A percentile compares a stretch with the other conserved stretches of the same genome.
These are phyloP conservation scores for Secale cereale DNA, from an alignment of 176 grass and related monocot genomes.

Conservation along the genomic window DNA sequence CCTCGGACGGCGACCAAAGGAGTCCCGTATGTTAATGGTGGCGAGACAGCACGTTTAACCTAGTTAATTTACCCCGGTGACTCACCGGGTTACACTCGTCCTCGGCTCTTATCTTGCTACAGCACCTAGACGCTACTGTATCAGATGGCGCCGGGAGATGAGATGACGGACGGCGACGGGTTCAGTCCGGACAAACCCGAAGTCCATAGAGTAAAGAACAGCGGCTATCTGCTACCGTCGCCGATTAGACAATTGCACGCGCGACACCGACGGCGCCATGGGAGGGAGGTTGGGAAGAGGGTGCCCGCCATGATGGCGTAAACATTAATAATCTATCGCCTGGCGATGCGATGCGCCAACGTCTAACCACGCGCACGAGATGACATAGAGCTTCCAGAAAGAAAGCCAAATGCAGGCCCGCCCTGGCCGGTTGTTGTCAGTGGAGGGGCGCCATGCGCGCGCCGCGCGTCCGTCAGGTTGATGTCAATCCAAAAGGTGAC, in stretches of 20 bases:
- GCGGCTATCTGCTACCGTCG: slow-evolving; percentile 3
- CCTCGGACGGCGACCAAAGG: slow-evolving; percentile 4
- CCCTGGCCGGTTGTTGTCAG: background rate
- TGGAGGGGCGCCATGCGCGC: background rate
- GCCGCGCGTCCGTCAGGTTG: background rate
- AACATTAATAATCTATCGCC: background rate
- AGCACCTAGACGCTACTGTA: no score
- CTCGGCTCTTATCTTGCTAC: slow-evolving; percentile 16
- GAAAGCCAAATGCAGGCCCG: background rate
- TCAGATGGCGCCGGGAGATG: background rate
- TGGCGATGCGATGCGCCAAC: background rate
- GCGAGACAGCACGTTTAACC: slow-evolving; percentile 21
- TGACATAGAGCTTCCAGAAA: background rate
- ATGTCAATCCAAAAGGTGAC: background rate
- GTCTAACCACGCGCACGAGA: background rate
- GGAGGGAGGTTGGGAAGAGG: background rate
- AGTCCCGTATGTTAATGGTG: background rate
- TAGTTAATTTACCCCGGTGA: background rate
- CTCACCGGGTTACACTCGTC: background rate
- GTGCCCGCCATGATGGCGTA: background rate
- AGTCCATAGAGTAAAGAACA: background rate
- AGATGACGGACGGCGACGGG: background rate
- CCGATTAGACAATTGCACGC: slow-evolving; percentile 7
- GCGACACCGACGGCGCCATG: background rate
- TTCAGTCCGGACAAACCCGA: background rate